These are phyloP conservation scores for Scolecobasidium constrictum DNA, from an alignment of 2,329 filamentous ascomycete species.

Conservation along the genomic window DNA sequence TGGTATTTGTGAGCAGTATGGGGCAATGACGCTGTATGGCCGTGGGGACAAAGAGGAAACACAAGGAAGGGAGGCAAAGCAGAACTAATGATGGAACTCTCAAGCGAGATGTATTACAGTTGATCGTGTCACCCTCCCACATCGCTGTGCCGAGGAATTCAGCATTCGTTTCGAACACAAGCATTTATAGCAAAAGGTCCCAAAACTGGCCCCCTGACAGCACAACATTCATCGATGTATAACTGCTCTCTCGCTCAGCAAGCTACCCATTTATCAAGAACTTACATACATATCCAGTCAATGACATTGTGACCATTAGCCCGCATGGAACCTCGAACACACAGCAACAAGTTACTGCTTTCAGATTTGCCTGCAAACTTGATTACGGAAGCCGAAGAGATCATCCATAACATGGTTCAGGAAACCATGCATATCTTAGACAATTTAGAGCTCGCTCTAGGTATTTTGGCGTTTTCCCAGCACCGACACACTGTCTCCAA, in stretches of 20 bases:
- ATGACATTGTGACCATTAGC: conserved; percentile 12
- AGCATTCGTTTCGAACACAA: conserved; percentile 1
- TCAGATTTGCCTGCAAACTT: conserved; percentile 13
- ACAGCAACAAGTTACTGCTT: conserved; percentile 12
- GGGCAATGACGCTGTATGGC: conserved; percentile 11
- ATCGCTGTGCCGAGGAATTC: not conserved
- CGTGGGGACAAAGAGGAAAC: conserved; percentile 12
- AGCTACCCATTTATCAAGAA: conserved; percentile 11
- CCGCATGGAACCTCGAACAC: conserved; percentile 13
- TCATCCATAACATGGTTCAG: conserved; percentile 13
- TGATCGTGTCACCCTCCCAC: conserved; percentile 9
- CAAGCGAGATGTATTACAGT: conserved; percentile 11
- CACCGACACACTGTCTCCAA: conserved; percentile 13
- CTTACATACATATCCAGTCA: conserved; percentile 11
- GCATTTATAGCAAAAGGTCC: conserved; percentile 12
- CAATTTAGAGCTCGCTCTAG: conserved; percentile 13
- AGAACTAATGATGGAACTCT: conserved; percentile 13
- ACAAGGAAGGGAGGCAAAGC: conserved; percentile 12
- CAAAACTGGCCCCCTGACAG: conserved; percentile 12
- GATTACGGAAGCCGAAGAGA: conserved; percentile 14
- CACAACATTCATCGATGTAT: conserved; percentile 14
- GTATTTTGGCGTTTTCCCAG: conserved; percentile 13
- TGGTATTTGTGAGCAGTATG: conserved; percentile 12
- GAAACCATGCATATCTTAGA: conserved; percentile 13
- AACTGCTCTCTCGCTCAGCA: conserved; percentile 12